phyloP scores from a whole-genome alignment of 1,284 basidiomycete genomes.

The Ceratobasidium sp. region DNA sequence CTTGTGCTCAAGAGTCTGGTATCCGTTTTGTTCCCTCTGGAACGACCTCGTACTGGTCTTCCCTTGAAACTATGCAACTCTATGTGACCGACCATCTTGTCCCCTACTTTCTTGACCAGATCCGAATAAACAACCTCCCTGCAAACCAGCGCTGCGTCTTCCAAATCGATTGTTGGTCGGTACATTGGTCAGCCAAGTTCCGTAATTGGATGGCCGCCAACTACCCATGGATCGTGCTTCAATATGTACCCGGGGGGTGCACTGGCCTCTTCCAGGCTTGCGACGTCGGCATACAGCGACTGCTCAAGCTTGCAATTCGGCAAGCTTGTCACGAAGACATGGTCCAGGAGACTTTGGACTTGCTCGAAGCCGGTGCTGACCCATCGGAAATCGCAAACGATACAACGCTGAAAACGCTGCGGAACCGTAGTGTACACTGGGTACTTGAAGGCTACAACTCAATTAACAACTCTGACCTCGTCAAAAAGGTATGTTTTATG shows the following conservation, averaged over 20 bases:
- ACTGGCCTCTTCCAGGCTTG: conserved; percentile 55
- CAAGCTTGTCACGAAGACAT: conserved; percentile 55
- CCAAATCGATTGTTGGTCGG: conserved; percentile 60
- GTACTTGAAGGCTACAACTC: conserved; percentile 29
- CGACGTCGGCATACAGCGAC: conserved; percentile 57
- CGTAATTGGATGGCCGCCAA: conserved; percentile 53
- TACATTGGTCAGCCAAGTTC: conserved; percentile 59
- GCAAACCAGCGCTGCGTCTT: conserved; percentile 50
- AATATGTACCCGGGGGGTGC: conserved; percentile 53
- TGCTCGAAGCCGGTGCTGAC: conserved; percentile 43
- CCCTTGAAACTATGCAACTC: conserved; percentile 56
- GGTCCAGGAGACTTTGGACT: conserved; percentile 51
- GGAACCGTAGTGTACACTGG: conserved; percentile 9
- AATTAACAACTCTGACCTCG: conserved; percentile 30
- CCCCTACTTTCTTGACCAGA: conserved; percentile 57
- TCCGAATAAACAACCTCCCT: conserved; percentile 40
- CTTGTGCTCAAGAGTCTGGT: conserved; percentile 52
- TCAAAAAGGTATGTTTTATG: conserved; percentile 29
- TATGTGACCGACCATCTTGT: conserved; percentile 58
- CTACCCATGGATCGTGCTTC: conserved; percentile 51
- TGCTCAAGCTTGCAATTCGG: conserved; percentile 54
- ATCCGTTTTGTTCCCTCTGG: conserved; percentile 55
- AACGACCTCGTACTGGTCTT: conserved; percentile 61
- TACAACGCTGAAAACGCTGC: conserved; percentile 22
- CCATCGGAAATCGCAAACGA: conserved; percentile 45